Evolutionary conservation across 805 yeast genomes (phyloP).

Genomic region (Metschnikowia borealis): DNA sequence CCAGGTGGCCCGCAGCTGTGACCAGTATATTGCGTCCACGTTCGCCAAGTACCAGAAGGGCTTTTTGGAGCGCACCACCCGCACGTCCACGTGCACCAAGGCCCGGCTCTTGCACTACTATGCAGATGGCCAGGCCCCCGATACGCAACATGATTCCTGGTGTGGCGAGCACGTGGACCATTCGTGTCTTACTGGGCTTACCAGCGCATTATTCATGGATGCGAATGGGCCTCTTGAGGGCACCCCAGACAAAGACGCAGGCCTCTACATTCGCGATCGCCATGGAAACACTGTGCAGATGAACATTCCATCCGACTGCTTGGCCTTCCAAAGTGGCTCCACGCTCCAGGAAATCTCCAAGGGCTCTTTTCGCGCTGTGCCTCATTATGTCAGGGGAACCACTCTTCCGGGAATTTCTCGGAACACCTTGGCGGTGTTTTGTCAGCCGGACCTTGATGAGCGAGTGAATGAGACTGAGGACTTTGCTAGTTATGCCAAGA

Average conservation of each 20-base stretch:
- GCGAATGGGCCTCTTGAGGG: conserved; percentile 24
- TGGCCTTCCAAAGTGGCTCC: conserved; percentile 61
- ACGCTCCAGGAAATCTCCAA: conserved; percentile 49
- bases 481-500: conserved; percentile 47
- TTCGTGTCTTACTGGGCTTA: conserved; percentile 55
- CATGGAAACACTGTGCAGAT: conserved; percentile 44
- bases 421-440: conserved; percentile 58
- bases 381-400: conserved; percentile 52
- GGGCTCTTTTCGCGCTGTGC: conserved; percentile 52
- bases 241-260: conserved; percentile 44
- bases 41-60: conserved; percentile 27
- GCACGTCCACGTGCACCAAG: conserved; percentile 49
- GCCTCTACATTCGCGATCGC: conserved; percentile 49
- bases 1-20: conserved; percentile 53
- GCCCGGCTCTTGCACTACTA: conserved; percentile 56
- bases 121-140: conserved; percentile 29
- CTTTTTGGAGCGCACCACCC: conserved; percentile 44
- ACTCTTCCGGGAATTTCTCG: conserved; percentile 35
- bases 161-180: conserved; percentile 63
- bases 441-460: conserved; percentile 55
- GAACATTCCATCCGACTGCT: conserved; percentile 49
- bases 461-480: conserved; percentile 41
- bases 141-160: conserved; percentile 31
- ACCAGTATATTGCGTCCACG: conserved; percentile 33
- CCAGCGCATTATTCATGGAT: conserved; percentile 49